Base-by-base conservation (phyloP, 1,284 basidiomycete genomes). In the Lentinula novae-zelandiae region DNA sequence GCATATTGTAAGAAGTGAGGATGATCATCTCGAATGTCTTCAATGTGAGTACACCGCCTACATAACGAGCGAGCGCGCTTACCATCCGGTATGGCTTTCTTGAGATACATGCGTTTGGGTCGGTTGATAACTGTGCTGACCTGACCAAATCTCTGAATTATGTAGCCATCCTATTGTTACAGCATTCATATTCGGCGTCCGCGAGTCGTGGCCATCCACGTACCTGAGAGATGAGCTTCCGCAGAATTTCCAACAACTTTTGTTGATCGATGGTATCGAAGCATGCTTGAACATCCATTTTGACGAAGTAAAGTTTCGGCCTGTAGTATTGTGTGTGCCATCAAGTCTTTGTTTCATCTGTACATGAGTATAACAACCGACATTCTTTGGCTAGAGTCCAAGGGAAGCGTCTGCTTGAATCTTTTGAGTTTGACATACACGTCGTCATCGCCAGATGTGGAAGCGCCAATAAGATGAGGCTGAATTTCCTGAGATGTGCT, bases 201-300 rank as follows among this genome's bases (percentile, higher is more conserved):
- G 12, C 7, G 52, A 6, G 31, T 5, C 52, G 27, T 48, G 51
- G n/a, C 50, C 7, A 17, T 34, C 6, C 5, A 55, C 69, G 60
- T 67, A 92, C 93, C 77, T 92, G 85, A 1, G 86, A 86, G 38
- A 97, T 79, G 7, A 96, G 70, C 1, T 85, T 75, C 22, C 83
- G 81, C 42, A 98, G 73, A 34, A 99, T 93, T 39, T 83, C 77
- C 13, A 99, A 74, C 53, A 99, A 75, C 68, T 90, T 95, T 22
- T 82, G 80, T 71, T 99, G 97, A 49, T 95, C 89, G 64, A 99
- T 98, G 0, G 92, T 95, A 73, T 99, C 97, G 76, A 98, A 99
- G 63, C 95, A 97, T 0, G 95, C 90, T 63, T 91, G 89, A 13
- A 99, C 93, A 70, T 99, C 97, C 34, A 97, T 86, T 73, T 99